Base-by-base conservation (phyloP, 2,329 filamentous ascomycete genomes). In the Penicillium hordei region DNA sequence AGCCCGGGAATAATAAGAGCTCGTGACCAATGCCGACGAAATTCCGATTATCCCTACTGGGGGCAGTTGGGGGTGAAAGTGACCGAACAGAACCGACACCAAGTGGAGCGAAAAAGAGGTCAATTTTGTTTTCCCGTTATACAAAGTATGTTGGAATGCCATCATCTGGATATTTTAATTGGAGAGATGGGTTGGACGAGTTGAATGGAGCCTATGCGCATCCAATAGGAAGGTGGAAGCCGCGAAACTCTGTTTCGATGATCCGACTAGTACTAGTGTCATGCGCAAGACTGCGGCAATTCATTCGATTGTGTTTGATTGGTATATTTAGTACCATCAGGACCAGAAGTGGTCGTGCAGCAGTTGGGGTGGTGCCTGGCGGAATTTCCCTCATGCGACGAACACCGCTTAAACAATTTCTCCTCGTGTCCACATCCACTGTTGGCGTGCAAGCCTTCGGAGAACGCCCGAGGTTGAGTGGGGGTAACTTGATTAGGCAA, bases 191-290 rank as follows among this genome's bases (percentile, higher is more conserved):
- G 33, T 29, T 15, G 21, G 40, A 50, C 13, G 6, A 23, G 23
- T 55, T 29, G 29, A 19, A 55, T 27, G 23, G 46, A 21, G 44
- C n/a, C 13, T 21, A 19, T 12, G 6, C 34, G 25, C 17, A n/a
- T 29, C 53, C 48, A 52, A 51, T 55, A 36, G 31, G 39, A 55
- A 50, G 9, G 17, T 31, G 4, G 34, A 36, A 44, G n/a, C 48
- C 23, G 38, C 23, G 5, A 25, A 25, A 19, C 2, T n/a, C 21
- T 43, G 31, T 21, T 31, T 38, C 4, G 23, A 27, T 25, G 46
- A 52, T 56, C 39, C 12, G 53, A 44, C 39, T 52, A 52, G 46
- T 31, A 44, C 39, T 52, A 52, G 46, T 31, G 29, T 44, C 21
- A 12, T 40, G 45, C 38, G 45, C 27, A n/a, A 23, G 27, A 29